Conservation (phyloP, 805 yeast species). For the Nakazawaea laoshanensis region DNA sequence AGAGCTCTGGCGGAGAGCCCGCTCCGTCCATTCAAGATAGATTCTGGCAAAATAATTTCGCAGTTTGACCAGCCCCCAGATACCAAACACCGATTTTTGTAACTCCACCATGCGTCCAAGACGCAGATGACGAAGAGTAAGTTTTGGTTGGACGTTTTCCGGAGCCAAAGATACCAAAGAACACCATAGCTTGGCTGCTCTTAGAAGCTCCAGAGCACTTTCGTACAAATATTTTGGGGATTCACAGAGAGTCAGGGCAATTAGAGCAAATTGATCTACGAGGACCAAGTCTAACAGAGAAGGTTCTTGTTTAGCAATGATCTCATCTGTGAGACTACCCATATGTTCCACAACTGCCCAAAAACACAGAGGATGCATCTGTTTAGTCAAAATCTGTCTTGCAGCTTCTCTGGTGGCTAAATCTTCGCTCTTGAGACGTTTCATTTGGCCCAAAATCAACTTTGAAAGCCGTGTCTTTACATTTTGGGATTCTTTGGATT, state of each 20-base stretch:
- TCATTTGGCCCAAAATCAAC: constrained; percentile 17
- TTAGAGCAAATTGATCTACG: constrained; percentile 40
- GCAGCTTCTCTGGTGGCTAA: constrained; percentile 52
- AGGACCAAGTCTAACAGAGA: constrained; percentile 23
- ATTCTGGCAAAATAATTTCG: constrained; percentile 21
- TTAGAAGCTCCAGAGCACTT: neutral
- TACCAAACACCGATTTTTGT: constrained; percentile 14
- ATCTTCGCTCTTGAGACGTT: constrained; percentile 17
- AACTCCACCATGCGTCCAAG: constrained; percentile 23
- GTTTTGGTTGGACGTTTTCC: constrained; percentile 20
- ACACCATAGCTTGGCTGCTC: constrained; percentile 14
- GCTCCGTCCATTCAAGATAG: constrained; percentile 25
- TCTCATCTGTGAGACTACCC: constrained; percentile 25
- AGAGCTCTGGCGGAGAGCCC: constrained; percentile 20
- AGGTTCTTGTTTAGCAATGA: constrained; percentile 17
- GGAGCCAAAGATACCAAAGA: constrained; percentile 21
- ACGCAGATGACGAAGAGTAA: constrained; percentile 32
- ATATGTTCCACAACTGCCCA: constrained; percentile 39
- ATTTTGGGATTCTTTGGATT: constrained; percentile 19
- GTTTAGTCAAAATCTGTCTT: constrained; percentile 61
- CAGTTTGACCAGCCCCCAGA: constrained; percentile 8
- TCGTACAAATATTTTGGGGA: constrained; percentile 12
- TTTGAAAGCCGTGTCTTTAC: constrained; percentile 14
- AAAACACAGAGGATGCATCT: constrained; percentile 51
- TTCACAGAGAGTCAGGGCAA: constrained; percentile 27